Percentiles rank a stretch among this genome's conserved stretches.
phyloP scores from a whole-genome alignment of 768 basidiomycete species.

The Podaxis mareebaensis region DNA sequence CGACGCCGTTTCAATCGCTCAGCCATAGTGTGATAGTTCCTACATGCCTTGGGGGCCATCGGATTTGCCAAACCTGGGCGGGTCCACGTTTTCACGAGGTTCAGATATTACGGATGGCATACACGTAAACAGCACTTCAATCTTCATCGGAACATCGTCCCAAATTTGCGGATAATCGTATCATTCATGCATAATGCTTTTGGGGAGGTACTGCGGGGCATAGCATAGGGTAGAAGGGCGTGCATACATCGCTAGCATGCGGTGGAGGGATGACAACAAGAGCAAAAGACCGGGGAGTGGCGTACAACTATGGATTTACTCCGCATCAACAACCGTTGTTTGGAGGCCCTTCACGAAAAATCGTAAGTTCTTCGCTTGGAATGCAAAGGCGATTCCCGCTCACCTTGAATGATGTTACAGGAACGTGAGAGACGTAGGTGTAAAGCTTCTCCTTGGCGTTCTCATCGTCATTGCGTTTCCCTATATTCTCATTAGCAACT shows the following conservation, averaged over 20 bases:
- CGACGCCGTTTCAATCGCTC: too few relatives aligned
- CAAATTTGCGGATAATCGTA: not conserved
- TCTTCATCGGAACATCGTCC: too few relatives aligned
- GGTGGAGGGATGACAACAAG: not conserved
- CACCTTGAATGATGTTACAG: constrained; percentile 84
- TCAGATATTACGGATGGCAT: too few relatives aligned
- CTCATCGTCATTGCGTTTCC: constrained; percentile 99
- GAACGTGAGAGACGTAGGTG: constrained; percentile 85
- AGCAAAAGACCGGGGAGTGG: not conserved
- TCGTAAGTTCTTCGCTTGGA: not conserved
- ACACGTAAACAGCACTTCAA: too few relatives aligned
- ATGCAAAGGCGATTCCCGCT: constrained; percentile 23
- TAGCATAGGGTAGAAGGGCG: not conserved
- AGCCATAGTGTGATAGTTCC: too few relatives aligned
- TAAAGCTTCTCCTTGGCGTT: constrained; percentile 97
- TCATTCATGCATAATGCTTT: constrained; percentile 1
- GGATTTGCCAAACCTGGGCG: too few relatives aligned
- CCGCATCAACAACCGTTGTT: constrained; percentile 79
- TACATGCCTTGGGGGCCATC: too few relatives aligned
- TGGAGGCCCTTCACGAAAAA: constrained; percentile 66
- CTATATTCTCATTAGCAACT: constrained; percentile 36
- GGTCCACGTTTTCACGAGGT: too few relatives aligned
- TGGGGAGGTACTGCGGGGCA: not conserved
- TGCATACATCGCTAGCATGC: constrained; percentile 10
- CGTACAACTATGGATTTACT: constrained; percentile 42